Base-by-base conservation (phyloP, 2,329 filamentous ascomycete genomes). In the Colletotrichum coccodes region DNA sequence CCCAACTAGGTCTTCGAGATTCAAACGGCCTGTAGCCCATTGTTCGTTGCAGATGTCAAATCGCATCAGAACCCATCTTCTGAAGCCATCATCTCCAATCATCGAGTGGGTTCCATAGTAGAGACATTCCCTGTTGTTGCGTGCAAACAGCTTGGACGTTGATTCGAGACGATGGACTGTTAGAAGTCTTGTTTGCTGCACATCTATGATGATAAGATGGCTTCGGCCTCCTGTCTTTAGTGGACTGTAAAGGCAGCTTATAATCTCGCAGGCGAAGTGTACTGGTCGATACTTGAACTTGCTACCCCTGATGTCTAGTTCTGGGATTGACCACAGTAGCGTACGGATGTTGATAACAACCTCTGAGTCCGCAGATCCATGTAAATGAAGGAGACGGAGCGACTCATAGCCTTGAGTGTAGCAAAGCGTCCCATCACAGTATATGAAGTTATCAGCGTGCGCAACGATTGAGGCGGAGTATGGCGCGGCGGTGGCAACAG, bases 91-190 rank as follows among this genome's bases (percentile, higher is more conserved):
- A n/a, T n/a, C n/a, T n/a, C n/a, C n/a, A n/a, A n/a, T n/a, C n/a
- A n/a, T n/a, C n/a, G n/a, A n/a, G 2, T 80, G 87, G 0, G 89
- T 90, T 6, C 91, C 92, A 73, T 88, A 92, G 74, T 90, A 91
- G 3, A 94, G 81, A 76, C 87, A 90, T 2, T 83, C 75, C 2
- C 77, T 73, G 68, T 89, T 88, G 71, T 93, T 91, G 18, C 91
- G 86, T 4, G 91, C 90, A 76, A 94, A 92, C 1, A 94, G 79
- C 67, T 87, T 89, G 32, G 83, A 79, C 3, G 81, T 82, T 34
- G 84, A 85, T 18, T 79, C 73, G 46, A 89, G 76, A 50, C 64
- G 78, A 32, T 75, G 75, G 16, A 75, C 77, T 18, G 84, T 76
- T 6, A 87, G 72, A n/a, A 89, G 70, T 7, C 75, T 74, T 60